phyloP scores from a whole-genome alignment of 768 basidiomycete genomes.

The Coprinopsis marcescibilis region DNA sequence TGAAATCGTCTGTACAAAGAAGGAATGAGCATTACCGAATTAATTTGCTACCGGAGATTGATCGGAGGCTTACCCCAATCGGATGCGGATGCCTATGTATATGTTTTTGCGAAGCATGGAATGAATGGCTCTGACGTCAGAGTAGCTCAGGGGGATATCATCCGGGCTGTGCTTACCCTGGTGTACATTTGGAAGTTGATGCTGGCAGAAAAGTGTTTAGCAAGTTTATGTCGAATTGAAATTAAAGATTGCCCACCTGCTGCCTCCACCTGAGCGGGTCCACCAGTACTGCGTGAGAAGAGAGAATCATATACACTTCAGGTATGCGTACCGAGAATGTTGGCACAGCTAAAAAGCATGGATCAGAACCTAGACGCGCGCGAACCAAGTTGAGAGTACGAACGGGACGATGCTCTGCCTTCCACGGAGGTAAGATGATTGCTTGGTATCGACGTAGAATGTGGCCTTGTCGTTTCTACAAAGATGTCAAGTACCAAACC shows the following conservation, averaged over 20 bases:
- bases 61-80: conserved; percentile 53
- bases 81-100: conserved; percentile 54
- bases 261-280: conserved; percentile 39
- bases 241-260: conserved; percentile 34
- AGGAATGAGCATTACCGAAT: conserved; percentile 5
- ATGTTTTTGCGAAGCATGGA: too few species aligned
- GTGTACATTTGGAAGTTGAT: conserved; percentile 83
- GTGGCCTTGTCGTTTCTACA: conserved; percentile 67
- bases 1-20: conserved; percentile 67
- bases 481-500: not conserved
- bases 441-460: conserved; percentile 60
- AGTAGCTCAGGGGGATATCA: too few species aligned
- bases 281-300: not conserved
- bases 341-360: conserved; percentile 46
- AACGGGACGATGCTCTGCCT: conserved; percentile 64
- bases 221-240: not conserved
- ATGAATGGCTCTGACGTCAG: too few species aligned
- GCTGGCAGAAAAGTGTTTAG: conserved; percentile 25
- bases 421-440: conserved; percentile 54
- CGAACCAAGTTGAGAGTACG: conserved; percentile 17
- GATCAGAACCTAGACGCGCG: not conserved
- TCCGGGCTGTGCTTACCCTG: conserved; percentile 29
- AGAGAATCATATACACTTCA: too few species aligned
- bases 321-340: conserved; percentile 58
- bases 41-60: not conserved